Evolutionary conservation across 768 basidiomycete species (phyloP).

Genomic region (Austroboletus eburneus): DNA sequence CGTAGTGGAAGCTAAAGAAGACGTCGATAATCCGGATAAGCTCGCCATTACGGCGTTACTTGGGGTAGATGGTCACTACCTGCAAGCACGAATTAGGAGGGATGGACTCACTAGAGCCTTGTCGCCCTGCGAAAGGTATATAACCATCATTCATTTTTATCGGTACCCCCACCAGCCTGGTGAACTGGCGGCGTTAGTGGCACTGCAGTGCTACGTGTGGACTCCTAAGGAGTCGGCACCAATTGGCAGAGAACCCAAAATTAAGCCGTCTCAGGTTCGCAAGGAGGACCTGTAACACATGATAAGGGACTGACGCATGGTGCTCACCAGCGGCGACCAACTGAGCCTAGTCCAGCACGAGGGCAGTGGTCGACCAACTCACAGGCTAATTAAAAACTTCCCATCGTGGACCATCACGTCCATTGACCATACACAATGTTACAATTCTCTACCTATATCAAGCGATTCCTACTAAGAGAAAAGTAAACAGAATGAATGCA

Average conservation of each 20-base stretch:
- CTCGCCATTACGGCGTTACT: too few relatives aligned
- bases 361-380: neutral
- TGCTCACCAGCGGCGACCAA: neutral
- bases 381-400: too few relatives aligned
- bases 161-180: too few relatives aligned
- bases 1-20: too few relatives aligned
- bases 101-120: too few relatives aligned
- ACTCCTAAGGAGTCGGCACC: neutral
- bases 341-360: neutral
- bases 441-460: constrained; percentile 22
- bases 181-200: too few relatives aligned
- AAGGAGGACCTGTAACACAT: neutral
- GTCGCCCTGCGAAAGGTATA: too few relatives aligned
- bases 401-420: neutral
- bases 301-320: constrained; percentile 1
- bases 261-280: neutral
- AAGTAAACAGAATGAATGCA: constrained; percentile 15
- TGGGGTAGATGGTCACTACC: too few relatives aligned
- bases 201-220: too few relatives aligned
- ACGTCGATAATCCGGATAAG: too few relatives aligned
- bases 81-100: too few relatives aligned
- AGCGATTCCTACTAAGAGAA: constrained; percentile 19
- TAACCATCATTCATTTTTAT: too few relatives aligned
- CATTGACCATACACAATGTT: constrained; percentile 10
- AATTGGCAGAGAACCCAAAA: neutral